Evolutionary conservation across 1,284 basidiomycete species (phyloP), one percentile per base, ranked within the genome.

Genomic region (Moniliella sp.): DNA sequence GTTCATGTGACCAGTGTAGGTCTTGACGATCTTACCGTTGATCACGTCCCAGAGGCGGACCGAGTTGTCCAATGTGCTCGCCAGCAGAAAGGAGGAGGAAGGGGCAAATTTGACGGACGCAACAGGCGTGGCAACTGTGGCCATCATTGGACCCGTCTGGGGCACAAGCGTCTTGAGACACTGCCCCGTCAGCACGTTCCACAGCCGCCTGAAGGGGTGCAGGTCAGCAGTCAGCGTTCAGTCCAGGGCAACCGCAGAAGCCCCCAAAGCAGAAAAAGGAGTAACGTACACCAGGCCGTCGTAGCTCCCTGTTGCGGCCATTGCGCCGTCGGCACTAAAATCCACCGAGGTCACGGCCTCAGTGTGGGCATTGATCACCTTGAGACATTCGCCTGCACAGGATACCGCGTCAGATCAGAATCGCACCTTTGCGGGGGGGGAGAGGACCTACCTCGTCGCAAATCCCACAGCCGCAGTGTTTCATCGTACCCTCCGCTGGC

Each of bases 81-180:
- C 75, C 25, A 94, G 68, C 17, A 97, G 71, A 59, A 78, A 88
- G 54, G 72, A 73, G 0, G 80, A 82, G 48, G 86, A 86, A 0
- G 83, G 83, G 8, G 86, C 80, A 65, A 97, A 94, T 42, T 68
- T 68, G 30, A 82, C 78, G 56, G 77, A 74, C 3, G 78, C 79
- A 40, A 81, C 79, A 50, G 88, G 81, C 2, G 81, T 78, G 64
- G 88, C 88, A 42, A 86, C 81, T n/a, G n/a, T n/a, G n/a, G n/a
- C n/a, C n/a, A n/a, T n/a, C n/a, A n/a, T n/a, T n/a, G n/a, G n/a
- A n/a, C n/a, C n/a, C n/a, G n/a, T n/a, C n/a, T n/a, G n/a, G 48
- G 94, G 86, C 8, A 86, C 83, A 15, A 99, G 62, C 3, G 91
- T 97, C 61, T 88, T 94, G 26, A 99, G 67, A 63, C 91, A 99